Percentiles rank a stretch among this genome's conserved stretches.
Evolutionary conservation across 495 filamentous ascomycete species (phyloP).

Genomic region (Penicillium paxilli): DNA sequence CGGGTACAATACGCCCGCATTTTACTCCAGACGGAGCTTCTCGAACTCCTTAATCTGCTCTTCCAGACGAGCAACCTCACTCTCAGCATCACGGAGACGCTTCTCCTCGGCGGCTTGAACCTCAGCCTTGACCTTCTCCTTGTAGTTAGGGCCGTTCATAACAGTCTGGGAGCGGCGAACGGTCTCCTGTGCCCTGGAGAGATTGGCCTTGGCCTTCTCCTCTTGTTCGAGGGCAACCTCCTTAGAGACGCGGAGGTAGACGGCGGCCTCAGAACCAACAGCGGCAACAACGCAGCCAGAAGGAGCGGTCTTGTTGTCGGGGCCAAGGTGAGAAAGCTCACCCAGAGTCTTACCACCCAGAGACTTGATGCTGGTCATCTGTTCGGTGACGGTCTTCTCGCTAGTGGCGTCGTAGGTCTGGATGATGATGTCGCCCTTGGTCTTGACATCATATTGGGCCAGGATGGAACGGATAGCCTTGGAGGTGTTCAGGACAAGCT

Average conservation of each 20-base stretch:
- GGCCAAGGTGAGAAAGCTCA: conserved; percentile 47
- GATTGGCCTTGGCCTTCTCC: conserved; percentile 59
- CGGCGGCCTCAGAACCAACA: conserved; percentile 63
- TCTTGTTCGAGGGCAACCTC: conserved; percentile 67
- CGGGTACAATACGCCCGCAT: conserved; percentile 7
- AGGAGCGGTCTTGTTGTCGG: conserved; percentile 55
- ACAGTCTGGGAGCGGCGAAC: conserved; percentile 36
- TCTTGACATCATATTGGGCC: conserved; percentile 60
- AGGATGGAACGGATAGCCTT: conserved; percentile 58
- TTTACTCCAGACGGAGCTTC: conserved; percentile 47
- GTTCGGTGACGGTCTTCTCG: conserved; percentile 55
- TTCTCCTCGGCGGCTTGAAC: conserved; percentile 60
- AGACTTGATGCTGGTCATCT: conserved; percentile 62
- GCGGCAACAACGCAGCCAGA: conserved; percentile 70
- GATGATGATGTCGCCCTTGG: conserved; percentile 55
- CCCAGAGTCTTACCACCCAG: conserved; percentile 63
- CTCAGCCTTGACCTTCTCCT: conserved; percentile 51
- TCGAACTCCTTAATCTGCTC: conserved; percentile 52
- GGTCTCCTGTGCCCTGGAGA: conserved; percentile 36
- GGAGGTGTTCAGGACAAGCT: conserved; percentile 61
- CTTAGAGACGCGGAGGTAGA: conserved; percentile 69
- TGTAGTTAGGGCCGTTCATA: conserved; percentile 37
- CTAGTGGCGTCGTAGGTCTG: conserved; percentile 58
- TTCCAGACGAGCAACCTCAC: conserved; percentile 54
- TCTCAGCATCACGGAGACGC: conserved; percentile 58